These are phyloP conservation scores for Kalanchoe fedtschenkoi DNA, from an alignment of 164 flowering plant genomes.

Conservation along the genomic window DNA sequence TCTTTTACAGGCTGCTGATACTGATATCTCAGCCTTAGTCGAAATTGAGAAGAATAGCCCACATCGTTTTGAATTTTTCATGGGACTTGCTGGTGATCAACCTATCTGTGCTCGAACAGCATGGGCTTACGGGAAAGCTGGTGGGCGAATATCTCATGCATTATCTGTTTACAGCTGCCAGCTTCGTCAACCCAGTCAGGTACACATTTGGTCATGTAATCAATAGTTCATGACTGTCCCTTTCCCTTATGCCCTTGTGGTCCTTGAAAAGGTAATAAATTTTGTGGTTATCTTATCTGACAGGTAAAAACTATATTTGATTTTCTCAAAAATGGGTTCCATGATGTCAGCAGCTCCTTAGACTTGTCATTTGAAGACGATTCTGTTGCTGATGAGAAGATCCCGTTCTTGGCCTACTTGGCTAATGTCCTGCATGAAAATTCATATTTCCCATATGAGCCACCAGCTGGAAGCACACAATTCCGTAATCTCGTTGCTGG, in stretches of 20 bases:
- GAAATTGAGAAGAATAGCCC: conserved; percentile 93
- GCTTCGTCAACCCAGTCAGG: conserved; percentile 92
- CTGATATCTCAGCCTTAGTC: conserved; percentile 91
- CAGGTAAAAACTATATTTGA: conserved; percentile 91
- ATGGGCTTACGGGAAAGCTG: conserved; percentile 93
- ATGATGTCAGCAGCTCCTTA: conserved; percentile 77
- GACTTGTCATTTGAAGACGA: conserved; percentile 90
- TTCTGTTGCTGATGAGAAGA: conserved; percentile 97
- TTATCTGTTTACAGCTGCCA: conserved; percentile 93
- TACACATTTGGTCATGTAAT: conserved; percentile 9
- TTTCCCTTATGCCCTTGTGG: too few species aligned
- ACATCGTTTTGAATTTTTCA: conserved; percentile 94
- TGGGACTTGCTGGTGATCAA: conserved; percentile 89
- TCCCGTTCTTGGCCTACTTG: conserved; percentile 89
- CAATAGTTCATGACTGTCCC: background rate
- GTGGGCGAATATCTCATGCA: conserved; percentile 93
- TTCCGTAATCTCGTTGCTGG: conserved; percentile 77
- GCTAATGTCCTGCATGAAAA: conserved; percentile 57
- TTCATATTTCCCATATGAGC: conserved; percentile 68
- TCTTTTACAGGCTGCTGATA: conserved; percentile 75
- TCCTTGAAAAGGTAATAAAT: background rate
- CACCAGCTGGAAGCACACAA: conserved; percentile 78
- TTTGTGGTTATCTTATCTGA: conserved; percentile 11
- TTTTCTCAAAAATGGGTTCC: conserved; percentile 80
- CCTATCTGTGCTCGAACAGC: conserved; percentile 99